phyloP scores from a whole-genome alignment of 2,329 filamentous ascomycete species.

The Aschersonia sp. region DNA sequence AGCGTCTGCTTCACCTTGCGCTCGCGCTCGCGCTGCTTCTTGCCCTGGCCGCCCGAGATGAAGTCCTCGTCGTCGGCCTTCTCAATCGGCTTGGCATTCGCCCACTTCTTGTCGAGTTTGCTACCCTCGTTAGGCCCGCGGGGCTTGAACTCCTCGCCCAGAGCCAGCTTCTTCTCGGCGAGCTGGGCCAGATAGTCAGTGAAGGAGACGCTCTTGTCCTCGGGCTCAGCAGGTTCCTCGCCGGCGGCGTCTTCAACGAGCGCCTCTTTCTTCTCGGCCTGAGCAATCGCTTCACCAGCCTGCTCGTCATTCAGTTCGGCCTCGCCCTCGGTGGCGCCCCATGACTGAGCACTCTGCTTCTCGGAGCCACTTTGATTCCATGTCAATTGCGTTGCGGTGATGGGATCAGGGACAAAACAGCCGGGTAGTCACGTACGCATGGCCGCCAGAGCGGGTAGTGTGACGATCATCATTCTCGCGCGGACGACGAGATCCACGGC shows the following conservation, averaged over 20 bases:
- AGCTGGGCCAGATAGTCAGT: slow-evolving; percentile 67
- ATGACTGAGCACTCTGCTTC: slow-evolving; percentile 79
- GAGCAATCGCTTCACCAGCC: slow-evolving; percentile 78
- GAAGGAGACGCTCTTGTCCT: slow-evolving; percentile 86
- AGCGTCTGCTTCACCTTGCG: slow-evolving; percentile 83
- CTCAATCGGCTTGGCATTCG: slow-evolving; percentile 57
- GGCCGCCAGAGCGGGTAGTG: slow-evolving; percentile 24
- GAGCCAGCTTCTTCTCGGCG: slow-evolving; percentile 60
- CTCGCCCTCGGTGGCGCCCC: slow-evolving; percentile 70
- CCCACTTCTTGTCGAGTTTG: slow-evolving; percentile 87
- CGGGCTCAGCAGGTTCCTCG: slow-evolving; percentile 43
- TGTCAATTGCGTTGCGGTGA: slow-evolving; percentile 6
- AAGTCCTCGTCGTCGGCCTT: slow-evolving; percentile 61
- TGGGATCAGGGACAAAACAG: background rate
- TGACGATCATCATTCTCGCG: slow-evolving; percentile 44
- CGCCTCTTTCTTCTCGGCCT: slow-evolving; percentile 65
- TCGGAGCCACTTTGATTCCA: slow-evolving; percentile 49
- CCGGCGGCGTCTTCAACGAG: slow-evolving; percentile 31
- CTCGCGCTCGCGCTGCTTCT: slow-evolving; percentile 74
- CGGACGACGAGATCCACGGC: slow-evolving; percentile 37
- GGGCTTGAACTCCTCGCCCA: slow-evolving; percentile 49
- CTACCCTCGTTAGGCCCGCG: slow-evolving; percentile 88
- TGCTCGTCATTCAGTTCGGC: slow-evolving; percentile 85
- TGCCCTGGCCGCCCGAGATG: slow-evolving; percentile 59
- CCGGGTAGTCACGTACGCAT: slow-evolving; percentile 26